phyloP scores from a whole-genome alignment of 148 eudicot genomes.

The Amaranthus cruentus region DNA sequence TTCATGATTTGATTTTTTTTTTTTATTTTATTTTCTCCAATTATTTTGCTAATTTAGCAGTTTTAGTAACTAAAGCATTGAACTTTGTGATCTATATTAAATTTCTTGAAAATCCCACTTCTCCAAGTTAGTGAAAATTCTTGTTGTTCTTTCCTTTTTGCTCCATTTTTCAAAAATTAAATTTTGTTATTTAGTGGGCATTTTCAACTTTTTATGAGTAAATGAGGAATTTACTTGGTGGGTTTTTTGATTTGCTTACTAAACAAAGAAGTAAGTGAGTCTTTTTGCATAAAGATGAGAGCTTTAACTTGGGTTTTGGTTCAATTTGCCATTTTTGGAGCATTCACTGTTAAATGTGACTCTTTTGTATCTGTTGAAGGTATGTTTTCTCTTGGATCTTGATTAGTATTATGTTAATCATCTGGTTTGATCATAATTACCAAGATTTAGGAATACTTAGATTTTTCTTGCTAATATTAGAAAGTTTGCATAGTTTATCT shows the following conservation, averaged over 20 bases:
- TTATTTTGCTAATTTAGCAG: not conserved
- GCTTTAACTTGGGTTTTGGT: constrained; percentile 35
- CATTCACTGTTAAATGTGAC: constrained; percentile 33
- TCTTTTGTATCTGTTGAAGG: constrained; percentile 65
- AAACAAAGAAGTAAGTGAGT: not conserved
- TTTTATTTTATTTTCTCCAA: not conserved
- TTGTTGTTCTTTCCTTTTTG: constrained; percentile 4
- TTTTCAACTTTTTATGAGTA: constrained; percentile 5
- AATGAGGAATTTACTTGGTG: constrained; percentile 23
- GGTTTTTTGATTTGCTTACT: constrained; percentile 13
- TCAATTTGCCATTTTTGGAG: constrained; percentile 39
- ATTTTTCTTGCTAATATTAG: not conserved
- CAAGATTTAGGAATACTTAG: not conserved
- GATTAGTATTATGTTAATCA: not conserved
- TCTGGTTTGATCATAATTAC: not conserved
- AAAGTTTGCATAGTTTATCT: no score
- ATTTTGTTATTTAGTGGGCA: not conserved
- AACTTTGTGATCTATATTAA: not conserved
- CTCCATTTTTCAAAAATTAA: not conserved
- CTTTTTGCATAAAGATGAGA: constrained; percentile 33
- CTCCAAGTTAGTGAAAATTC: constrained; percentile 22
- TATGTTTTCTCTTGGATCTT: constrained; percentile 43
- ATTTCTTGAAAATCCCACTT: constrained; percentile 25
- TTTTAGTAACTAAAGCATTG: constrained; percentile 9
- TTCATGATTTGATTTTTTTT: not conserved